Evolutionary conservation across 495 filamentous ascomycete genomes (phyloP), one percentile per base, ranked within the genome.

Genomic region (Talaromyces nanjingensis): DNA sequence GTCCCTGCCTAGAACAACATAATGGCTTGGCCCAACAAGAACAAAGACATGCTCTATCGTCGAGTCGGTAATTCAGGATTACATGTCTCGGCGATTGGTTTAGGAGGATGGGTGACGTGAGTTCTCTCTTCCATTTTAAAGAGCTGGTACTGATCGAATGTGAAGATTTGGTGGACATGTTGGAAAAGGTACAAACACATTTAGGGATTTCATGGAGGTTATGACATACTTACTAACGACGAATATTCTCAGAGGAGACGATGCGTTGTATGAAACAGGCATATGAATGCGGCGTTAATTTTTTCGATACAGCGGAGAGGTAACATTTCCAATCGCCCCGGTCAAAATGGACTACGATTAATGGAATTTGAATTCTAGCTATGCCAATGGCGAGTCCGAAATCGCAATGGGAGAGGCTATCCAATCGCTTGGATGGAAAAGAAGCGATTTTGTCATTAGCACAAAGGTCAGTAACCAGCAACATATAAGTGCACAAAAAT

Each of bases 371-470:
- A 37, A 14, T 22, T 9, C 18, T 29, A 56, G 53, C 53, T 91
- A 91, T 65, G 74, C 87, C 37, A 82, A 73, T 64, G 90, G 90
- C 62, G 81, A 89, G 66, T 88, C 84, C 14, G 90, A 93, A 72
- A 72, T 84, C 59, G 86, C 90, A 47, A 90, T 93, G 84, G 90
- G 90, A 16, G 69, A 83, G 65, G 89, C 88, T 1, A 88, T 87
- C 57, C 79, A 83, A 70, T 75, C 81, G 49, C 76, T 76, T 57
- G 75, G 71, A 11, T 81, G 91, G 91, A 89, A 89, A 65, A 81
- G 90, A 42, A 90, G 89, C 72, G 90, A 94, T 73, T 76, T 93
- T 42, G 91, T 96, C 37, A 86, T 96, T 66, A 90, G 86, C 54
- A 93, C 91, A 12, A 94, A 94, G 80, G 81, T 89, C 31, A 37